Percentiles rank a stretch among this genome's conserved stretches.
Evolutionary conservation across 305 asterid genomes (phyloP).

Genomic region (Fraxinus greggii): DNA sequence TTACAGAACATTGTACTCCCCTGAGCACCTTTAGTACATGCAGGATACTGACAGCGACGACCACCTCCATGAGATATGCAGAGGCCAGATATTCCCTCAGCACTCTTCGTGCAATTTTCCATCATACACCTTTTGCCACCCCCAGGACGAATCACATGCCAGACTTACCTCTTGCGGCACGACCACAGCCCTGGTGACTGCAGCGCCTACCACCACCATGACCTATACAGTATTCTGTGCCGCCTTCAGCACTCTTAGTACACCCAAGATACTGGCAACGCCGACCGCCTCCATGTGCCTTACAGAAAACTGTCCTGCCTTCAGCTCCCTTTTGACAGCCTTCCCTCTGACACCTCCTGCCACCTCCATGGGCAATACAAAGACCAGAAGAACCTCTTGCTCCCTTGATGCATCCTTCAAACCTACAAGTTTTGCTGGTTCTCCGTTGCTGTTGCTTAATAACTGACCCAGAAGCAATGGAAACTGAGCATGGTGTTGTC

Average conservation of each 20-base stretch:
- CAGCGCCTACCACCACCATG: slow-evolving; percentile 75
- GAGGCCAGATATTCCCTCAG: slow-evolving; percentile 59
- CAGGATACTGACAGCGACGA: slow-evolving; percentile 57
- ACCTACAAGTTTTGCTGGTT: slow-evolving; percentile 30
- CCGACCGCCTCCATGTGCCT: slow-evolving; percentile 64
- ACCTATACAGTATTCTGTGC: slow-evolving; percentile 57
- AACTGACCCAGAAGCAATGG: slow-evolving; percentile 20
- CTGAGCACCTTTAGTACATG: slow-evolving; percentile 65
- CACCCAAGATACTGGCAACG: slow-evolving; percentile 69
- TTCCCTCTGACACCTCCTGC: slow-evolving; percentile 58
- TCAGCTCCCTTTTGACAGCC: slow-evolving; percentile 71
- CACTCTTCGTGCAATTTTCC: slow-evolving; percentile 58
- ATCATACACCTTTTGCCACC: slow-evolving; percentile 70
- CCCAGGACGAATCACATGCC: slow-evolving; percentile 71
- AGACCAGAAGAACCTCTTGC: slow-evolving; percentile 73
- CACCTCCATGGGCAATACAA: slow-evolving; percentile 71
- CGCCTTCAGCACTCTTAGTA: slow-evolving; percentile 71
- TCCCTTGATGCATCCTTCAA: slow-evolving; percentile 59
- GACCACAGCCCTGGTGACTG: slow-evolving; percentile 46
- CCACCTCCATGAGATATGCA: slow-evolving; percentile 85
- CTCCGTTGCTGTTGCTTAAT: slow-evolving; percentile 27
- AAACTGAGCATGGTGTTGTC: slow-evolving; percentile 16
- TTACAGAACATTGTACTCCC: slow-evolving; percentile 63
- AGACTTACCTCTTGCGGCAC: slow-evolving; percentile 66
- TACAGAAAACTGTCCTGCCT: slow-evolving; percentile 57